Percentiles rank a stretch among this genome's conserved stretches.
Conservation (phyloP, 768 basidiomycete genomes). For the Gloeostereum incarnatum region DNA sequence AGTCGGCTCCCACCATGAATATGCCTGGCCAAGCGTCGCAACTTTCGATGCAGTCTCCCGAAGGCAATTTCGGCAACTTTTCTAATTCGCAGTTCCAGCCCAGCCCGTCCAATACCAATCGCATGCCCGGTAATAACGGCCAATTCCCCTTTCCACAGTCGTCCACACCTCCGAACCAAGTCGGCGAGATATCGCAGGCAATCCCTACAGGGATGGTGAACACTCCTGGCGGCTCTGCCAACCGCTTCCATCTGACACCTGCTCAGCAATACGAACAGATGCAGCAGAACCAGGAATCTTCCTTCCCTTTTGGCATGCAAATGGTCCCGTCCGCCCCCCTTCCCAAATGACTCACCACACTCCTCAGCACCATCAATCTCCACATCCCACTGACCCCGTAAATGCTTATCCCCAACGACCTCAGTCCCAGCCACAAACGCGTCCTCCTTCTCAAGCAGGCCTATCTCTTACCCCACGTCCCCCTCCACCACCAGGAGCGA, state of each 20-base stretch:
- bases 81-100: constrained; percentile 21
- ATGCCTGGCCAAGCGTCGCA: constrained; percentile 13
- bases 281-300: no score
- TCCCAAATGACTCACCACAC: no score
- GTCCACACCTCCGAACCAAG: constrained; percentile 39
- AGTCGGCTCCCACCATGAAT: constrained; percentile 30
- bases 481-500: constrained; percentile 21
- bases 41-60: constrained; percentile 10
- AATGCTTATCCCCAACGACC: constrained; percentile 40
- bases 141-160: constrained; percentile 30
- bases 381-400: constrained; percentile 35
- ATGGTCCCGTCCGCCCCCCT: background rate
- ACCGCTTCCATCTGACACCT: constrained; percentile 48
- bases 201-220: constrained; percentile 25
- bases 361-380: constrained; percentile 28
- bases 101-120: constrained; percentile 18
- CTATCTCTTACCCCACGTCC: constrained; percentile 39
- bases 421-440: constrained; percentile 47
- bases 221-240: constrained; percentile 27
- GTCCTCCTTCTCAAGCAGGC: constrained; percentile 41
- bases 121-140: constrained; percentile 23
- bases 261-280: constrained; percentile 58
- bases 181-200: constrained; percentile 36
- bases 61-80: constrained; percentile 28
- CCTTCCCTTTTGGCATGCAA: background rate